Conservation (phyloP, 345 rosid genomes). For the Arabis alpina region DNA sequence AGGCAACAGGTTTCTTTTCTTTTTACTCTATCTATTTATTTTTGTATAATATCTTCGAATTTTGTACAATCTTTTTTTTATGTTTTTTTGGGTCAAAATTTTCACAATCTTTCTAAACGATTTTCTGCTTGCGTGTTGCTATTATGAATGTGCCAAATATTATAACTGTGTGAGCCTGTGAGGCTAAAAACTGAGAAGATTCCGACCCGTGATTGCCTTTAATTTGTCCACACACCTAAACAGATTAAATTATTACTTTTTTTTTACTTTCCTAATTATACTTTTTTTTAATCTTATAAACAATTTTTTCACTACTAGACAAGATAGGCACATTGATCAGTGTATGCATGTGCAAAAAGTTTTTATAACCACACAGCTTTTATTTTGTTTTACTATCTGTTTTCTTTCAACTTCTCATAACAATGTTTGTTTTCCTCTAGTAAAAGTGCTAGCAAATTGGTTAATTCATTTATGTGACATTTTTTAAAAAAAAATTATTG, state of each 20-base stretch:
- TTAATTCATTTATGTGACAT: slow-evolving; percentile 4
- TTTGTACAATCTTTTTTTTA: too few species aligned
- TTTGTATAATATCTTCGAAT: background rate
- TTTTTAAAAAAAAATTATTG: too few species aligned
- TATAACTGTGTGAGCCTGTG: slow-evolving; percentile 32
- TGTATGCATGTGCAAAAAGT: slow-evolving; percentile 36
- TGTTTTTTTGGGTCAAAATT: too few species aligned
- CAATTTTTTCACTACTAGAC: slow-evolving; percentile 27
- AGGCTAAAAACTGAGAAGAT: slow-evolving; percentile 35
- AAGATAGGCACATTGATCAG: slow-evolving; percentile 38
- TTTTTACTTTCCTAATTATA: slow-evolving; percentile 21
- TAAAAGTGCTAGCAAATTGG: background rate
- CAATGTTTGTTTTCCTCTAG: background rate
- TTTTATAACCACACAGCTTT: slow-evolving; percentile 24
- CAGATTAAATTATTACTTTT: slow-evolving; percentile 7
- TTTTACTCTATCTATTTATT: background rate
- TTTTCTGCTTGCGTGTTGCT: background rate
- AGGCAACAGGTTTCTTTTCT: slow-evolving; percentile 56
- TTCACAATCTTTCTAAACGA: slow-evolving; percentile 6
- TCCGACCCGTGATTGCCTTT: slow-evolving; percentile 45
- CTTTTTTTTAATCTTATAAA: background rate
- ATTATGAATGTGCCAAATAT: slow-evolving; percentile 14
- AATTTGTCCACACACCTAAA: slow-evolving; percentile 24
- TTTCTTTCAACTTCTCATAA: slow-evolving; percentile 8
- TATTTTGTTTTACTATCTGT: slow-evolving; percentile 22